Percentiles rank a stretch among this genome's conserved stretches.
phyloP scores from a whole-genome alignment of 164 flowering plant genomes.

The Tinospora cordifolia region DNA sequence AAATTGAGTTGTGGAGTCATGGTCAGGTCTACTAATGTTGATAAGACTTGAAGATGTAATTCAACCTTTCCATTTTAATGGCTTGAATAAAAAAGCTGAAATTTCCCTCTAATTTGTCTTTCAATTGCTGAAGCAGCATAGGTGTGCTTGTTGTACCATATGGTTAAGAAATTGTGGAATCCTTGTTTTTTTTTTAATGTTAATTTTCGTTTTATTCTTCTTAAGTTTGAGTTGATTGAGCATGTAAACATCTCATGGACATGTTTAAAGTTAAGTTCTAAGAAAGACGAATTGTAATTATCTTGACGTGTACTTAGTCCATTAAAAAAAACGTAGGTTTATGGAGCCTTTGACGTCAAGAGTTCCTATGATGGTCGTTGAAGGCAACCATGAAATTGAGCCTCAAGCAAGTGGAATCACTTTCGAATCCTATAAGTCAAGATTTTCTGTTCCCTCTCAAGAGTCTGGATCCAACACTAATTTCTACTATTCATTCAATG shows the following conservation, averaged over 20 bases:
- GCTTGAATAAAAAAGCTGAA: no score
- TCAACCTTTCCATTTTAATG: no score
- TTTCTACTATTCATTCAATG: constrained; percentile 81
- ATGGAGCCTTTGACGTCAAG: constrained; percentile 77
- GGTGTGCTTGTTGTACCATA: no score
- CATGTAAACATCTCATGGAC: background rate
- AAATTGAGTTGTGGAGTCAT: no score
- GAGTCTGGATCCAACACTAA: constrained; percentile 62
- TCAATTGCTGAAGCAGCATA: no score
- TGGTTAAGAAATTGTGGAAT: no score
- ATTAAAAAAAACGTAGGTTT: constrained; percentile 39
- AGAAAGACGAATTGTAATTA: no score
- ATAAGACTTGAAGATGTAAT: no score
- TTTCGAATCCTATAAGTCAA: constrained; percentile 54
- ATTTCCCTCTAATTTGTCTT: no score
- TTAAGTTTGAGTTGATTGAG: constrained; percentile 4
- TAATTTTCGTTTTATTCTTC: background rate
- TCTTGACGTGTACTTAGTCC: background rate
- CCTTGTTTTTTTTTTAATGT: no score
- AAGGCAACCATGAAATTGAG: constrained; percentile 95
- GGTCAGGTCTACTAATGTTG: no score
- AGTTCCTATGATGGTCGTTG: constrained; percentile 89
- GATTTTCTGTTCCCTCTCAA: constrained; percentile 77
- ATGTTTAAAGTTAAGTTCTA: background rate
- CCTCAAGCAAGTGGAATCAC: constrained; percentile 62